phyloP scores from a whole-genome alignment of 371 early-diverging fungal species.

The Capillidium heterosporum region DNA sequence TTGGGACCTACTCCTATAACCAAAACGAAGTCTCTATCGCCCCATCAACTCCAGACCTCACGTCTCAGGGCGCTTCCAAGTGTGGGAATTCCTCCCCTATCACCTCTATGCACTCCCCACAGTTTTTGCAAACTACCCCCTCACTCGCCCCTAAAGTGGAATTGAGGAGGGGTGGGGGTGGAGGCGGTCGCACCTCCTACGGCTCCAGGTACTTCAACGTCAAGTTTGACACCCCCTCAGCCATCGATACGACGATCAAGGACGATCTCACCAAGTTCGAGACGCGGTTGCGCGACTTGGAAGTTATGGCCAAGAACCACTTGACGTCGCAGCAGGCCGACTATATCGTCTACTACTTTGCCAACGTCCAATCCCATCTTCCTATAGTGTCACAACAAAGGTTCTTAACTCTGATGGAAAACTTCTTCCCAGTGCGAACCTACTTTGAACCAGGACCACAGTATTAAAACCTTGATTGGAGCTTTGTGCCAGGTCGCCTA shows the following conservation, averaged over 20 bases:
- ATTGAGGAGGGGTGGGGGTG: too few relatives aligned
- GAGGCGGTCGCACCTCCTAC: too few relatives aligned
- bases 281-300: background rate
- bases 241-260: background rate
- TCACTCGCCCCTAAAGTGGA: too few relatives aligned
- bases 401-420: background rate
- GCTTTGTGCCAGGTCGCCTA: constrained; percentile 1
- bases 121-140: too few relatives aligned
- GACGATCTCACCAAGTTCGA: background rate
- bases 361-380: background rate
- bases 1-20: too few relatives aligned
- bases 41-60: too few relatives aligned
- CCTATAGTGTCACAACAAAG: background rate
- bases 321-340: background rate
- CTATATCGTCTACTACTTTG: background rate
- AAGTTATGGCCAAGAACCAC: background rate
- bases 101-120: too few relatives aligned
- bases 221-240: background rate
- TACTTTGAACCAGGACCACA: background rate
- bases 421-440: background rate
- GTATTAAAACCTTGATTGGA: background rate
- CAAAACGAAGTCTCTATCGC: too few relatives aligned
- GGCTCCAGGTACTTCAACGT: too few relatives aligned
- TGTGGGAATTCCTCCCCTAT: too few relatives aligned
- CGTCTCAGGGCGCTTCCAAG: too few relatives aligned